phyloP scores from a whole-genome alignment of 176 grass and related monocot species.

The Pharus latifolius region DNA sequence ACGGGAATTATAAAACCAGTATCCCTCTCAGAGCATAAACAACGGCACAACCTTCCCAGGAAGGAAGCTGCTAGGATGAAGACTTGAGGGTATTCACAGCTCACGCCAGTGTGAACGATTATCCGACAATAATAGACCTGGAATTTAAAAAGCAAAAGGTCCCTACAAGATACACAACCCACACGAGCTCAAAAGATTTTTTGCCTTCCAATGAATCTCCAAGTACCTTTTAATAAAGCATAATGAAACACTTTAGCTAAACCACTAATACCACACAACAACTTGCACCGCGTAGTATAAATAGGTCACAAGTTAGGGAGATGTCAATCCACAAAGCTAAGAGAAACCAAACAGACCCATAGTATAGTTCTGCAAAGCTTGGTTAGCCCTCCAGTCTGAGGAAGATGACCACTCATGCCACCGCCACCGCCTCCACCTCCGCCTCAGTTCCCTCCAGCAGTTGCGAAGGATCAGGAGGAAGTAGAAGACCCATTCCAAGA shows the following conservation, averaged over 20 bases:
- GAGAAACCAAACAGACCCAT: not conserved
- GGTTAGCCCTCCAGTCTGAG: not conserved
- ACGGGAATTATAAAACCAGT: not conserved
- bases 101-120: not conserved
- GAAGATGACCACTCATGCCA: conserved; percentile 1
- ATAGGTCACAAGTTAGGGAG: not conserved
- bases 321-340: not conserved
- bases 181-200: not conserved
- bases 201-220: conserved; percentile 13
- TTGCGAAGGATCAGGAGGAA: not conserved
- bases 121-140: conserved; percentile 5
- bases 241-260: conserved; percentile 9
- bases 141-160: conserved; percentile 4
- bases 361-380: not conserved
- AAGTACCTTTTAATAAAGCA: conserved; percentile 7
- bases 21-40: conserved; percentile 3
- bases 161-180: not conserved
- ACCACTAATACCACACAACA: not conserved
- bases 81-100: not conserved
- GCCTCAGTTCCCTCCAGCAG: not conserved
- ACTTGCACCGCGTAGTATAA: conserved; percentile 3
- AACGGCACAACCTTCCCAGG: not conserved
- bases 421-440: not conserved
- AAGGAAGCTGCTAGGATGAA: conserved; percentile 2
- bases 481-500: not conserved